Evolutionary conservation across 345 rosid species (phyloP), one percentile per base, ranked within the genome.

Genomic region (Rhodamnia rubescens): DNA sequence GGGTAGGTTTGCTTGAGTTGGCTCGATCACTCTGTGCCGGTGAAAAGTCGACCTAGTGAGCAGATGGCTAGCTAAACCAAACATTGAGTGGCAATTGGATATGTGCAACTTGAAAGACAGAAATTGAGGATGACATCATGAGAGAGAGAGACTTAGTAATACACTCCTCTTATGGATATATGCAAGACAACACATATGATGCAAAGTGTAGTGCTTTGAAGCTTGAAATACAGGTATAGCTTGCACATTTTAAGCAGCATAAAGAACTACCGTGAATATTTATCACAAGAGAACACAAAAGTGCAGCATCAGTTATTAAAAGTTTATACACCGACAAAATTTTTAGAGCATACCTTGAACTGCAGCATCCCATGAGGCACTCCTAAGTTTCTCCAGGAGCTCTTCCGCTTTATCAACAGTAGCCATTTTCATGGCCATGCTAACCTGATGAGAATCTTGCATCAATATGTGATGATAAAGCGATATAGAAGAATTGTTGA

Each of bases 381-480:
- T 88, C 9, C 96, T 93, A 89, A 96, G 95, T 93, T 93, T 93
- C 87, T 96, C 99, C 58, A 96, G 87, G 27, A 96, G 96, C 89
- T 94, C 96, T 74, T 89, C 89, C 27, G 98, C 96, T 90, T 93
- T 95, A 58, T 93, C 94, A 84, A 94, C 96, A 26, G 98, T 96
- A 58, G 99, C 99, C 99, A 96, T 95, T 92, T 96, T 96, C 89
- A 89, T 91, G 78, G 96, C 98, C 99, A 95, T 96, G 93, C 98
- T 95, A 83, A 95, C 98, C 98, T 96, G 87, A 85, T 75, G 36
- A 36, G 40, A 36, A 64, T 64, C 52, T 58, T 53, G 55, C 54
- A 82, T n/a, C 22, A 82, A 69, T 69, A 69, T 18, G 47, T 36
- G 80, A 69, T 69, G 80, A 36, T 69, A 69, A 11, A 18, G 80